Evolutionary conservation across 2,329 filamentous ascomycete species (phyloP).

Genomic region (Xylariaceae sp.): DNA sequence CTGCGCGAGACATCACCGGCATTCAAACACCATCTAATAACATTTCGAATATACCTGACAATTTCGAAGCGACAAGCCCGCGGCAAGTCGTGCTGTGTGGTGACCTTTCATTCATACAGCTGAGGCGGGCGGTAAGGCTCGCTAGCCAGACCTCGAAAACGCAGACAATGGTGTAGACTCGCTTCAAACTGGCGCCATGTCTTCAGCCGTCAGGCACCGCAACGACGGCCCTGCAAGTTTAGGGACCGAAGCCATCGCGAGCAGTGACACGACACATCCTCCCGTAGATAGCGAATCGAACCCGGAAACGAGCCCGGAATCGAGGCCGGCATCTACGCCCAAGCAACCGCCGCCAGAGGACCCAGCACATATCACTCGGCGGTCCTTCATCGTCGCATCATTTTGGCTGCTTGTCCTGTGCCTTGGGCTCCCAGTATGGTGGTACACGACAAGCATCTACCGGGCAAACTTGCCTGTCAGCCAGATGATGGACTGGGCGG

Average conservation of each 20-base stretch:
- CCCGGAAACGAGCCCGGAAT: conserved; percentile 6
- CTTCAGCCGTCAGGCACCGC: conserved; percentile 5
- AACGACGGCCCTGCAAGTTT: conserved; percentile 5
- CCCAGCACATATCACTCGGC: conserved; percentile 61
- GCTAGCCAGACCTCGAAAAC: not conserved
- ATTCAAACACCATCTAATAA: not conserved
- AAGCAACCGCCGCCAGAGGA: conserved; percentile 74
- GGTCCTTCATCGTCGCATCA: conserved; percentile 73
- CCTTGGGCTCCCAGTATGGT: conserved; percentile 91
- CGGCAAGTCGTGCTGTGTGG: too few relatives aligned
- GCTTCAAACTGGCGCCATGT: conserved; percentile 10
- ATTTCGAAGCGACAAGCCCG: too few relatives aligned
- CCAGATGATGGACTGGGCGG: conserved; percentile 87
- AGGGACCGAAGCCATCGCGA: not conserved
- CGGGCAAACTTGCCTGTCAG: conserved; percentile 77
- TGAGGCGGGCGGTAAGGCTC: too few relatives aligned
- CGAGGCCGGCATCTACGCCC: conserved; percentile 6
- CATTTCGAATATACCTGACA: too few relatives aligned
- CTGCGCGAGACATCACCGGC: not conserved
- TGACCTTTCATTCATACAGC: too few relatives aligned
- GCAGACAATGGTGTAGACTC: conserved; percentile 7
- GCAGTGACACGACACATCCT: not conserved
- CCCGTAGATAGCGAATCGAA: conserved; percentile 2
- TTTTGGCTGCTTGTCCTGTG: conserved; percentile 87
- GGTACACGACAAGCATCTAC: conserved; percentile 89